Evolutionary conservation across 2,329 filamentous ascomycete genomes (phyloP).

Genomic region (Penicillium sp.): DNA sequence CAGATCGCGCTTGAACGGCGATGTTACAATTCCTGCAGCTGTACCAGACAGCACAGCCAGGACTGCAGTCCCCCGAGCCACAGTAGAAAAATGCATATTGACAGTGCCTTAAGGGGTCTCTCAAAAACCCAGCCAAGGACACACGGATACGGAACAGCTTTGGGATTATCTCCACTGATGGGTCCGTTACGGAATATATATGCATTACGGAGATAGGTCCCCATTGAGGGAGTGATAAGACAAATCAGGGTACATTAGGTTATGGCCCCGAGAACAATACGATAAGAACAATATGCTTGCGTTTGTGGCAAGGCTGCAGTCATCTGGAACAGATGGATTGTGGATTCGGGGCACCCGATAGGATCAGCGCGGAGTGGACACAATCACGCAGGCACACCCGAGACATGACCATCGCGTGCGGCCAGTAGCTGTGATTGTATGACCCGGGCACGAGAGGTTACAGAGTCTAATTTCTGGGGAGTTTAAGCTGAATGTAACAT

Average conservation of each 20-base stretch:
- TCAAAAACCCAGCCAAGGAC: neutral
- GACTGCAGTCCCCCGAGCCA: neutral
- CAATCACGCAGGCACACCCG: constrained; percentile 2
- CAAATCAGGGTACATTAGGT: neutral
- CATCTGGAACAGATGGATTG: neutral
- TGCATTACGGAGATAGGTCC: neutral
- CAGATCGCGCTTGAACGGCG: constrained; percentile 16
- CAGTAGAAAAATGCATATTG: constrained; percentile 11
- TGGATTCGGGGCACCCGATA: constrained; percentile 5
- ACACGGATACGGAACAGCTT: neutral
- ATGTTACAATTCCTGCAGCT: neutral
- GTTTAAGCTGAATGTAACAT: constrained; percentile 5
- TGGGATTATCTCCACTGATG: neutral
- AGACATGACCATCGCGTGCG: constrained; percentile 15
- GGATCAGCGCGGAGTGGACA: neutral
- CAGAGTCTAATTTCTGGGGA: neutral
- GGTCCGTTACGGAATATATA: constrained; percentile 8
- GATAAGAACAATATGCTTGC: constrained; percentile 19
- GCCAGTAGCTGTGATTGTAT: constrained; percentile 2
- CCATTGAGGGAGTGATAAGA: too few relatives aligned
- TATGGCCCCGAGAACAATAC: constrained; percentile 12
- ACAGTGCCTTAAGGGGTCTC: neutral
- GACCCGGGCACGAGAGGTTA: neutral
- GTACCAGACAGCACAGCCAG: constrained; percentile 14
- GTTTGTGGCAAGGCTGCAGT: constrained; percentile 7